Percentiles rank a stretch among this genome's conserved stretches.
Conservation (phyloP, 345 rosid species). For the Cardamine occulta region DNA sequence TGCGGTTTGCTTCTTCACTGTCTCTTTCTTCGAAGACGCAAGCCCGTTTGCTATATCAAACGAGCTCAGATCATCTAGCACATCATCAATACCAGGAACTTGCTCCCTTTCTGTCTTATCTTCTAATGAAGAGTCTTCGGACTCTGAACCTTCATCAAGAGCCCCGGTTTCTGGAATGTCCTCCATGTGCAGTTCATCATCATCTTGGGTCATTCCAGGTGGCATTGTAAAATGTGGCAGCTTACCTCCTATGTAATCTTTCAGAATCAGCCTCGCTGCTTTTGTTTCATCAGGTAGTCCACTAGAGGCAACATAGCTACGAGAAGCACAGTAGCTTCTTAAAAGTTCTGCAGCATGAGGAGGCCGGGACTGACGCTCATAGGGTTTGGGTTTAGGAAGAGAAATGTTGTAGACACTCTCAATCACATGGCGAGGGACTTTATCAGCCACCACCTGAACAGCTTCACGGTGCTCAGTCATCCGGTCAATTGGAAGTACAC, state of each 20-base stretch:
- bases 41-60: conserved; percentile 80
- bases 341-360: conserved; percentile 79
- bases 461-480: conserved; percentile 96
- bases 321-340: conserved; percentile 83
- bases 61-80: conserved; percentile 72
- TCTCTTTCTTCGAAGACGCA: conserved; percentile 51
- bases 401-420: conserved; percentile 75
- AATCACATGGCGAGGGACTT: conserved; percentile 68
- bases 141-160: conserved; percentile 52
- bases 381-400: conserved; percentile 88
- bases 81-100: conserved; percentile 55
- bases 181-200: conserved; percentile 45
- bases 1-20: conserved; percentile 51
- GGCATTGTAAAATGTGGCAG: conserved; percentile 79
- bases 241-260: conserved; percentile 89
- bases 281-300: conserved; percentile 96
- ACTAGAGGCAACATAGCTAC: conserved; percentile 88
- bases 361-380: conserved; percentile 84
- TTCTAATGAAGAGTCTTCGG: conserved; percentile 40
- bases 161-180: conserved; percentile 41
- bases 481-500: conserved; percentile 89
- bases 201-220: conserved; percentile 54
- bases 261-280: conserved; percentile 84
- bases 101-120: conserved; percentile 38
- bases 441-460: conserved; percentile 84